Evolutionary conservation across 208 protist species (phyloP).

Genomic region (Crithidia brevicula): DNA sequence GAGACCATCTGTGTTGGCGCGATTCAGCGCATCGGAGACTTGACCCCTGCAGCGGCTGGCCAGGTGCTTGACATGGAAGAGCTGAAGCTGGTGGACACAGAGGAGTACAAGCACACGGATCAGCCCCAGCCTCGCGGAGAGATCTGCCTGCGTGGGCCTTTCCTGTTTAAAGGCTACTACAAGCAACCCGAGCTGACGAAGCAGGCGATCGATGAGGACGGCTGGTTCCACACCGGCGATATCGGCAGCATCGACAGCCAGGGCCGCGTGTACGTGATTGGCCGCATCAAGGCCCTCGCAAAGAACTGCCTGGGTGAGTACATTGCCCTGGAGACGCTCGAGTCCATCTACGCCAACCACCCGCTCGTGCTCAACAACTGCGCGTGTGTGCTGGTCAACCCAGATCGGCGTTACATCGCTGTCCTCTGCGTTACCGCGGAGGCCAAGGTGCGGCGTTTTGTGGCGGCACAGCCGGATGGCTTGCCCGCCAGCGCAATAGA

Average conservation of each 20-base stretch:
- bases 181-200: slow-evolving; percentile 86
- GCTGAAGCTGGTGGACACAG: slow-evolving; percentile 90
- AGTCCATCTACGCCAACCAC: slow-evolving; percentile 59
- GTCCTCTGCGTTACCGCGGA: slow-evolving; percentile 45
- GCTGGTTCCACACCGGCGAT: slow-evolving; percentile 92
- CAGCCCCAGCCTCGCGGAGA: slow-evolving; percentile 72
- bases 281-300: slow-evolving; percentile 92
- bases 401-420: slow-evolving; percentile 37
- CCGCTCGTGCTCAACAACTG: slow-evolving; percentile 63
- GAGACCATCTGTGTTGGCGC: slow-evolving; percentile 76
- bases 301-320: slow-evolving; percentile 94
- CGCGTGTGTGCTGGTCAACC: slow-evolving; percentile 14
- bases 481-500: neutral
- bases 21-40: slow-evolving; percentile 62
- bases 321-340: slow-evolving; percentile 87
- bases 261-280: slow-evolving; percentile 73
- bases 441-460: neutral
- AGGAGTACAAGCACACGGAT: slow-evolving; percentile 81
- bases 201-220: slow-evolving; percentile 79
- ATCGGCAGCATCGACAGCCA: slow-evolving; percentile 60
- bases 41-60: slow-evolving; percentile 52
- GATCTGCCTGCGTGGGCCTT: slow-evolving; percentile 78
- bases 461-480: slow-evolving; percentile 25
- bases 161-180: slow-evolving; percentile 93
- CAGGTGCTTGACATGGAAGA: slow-evolving; percentile 66